Evolutionary conservation across 2,329 filamentous ascomycete species (phyloP).

Genomic region (Trichoderma sp.): DNA sequence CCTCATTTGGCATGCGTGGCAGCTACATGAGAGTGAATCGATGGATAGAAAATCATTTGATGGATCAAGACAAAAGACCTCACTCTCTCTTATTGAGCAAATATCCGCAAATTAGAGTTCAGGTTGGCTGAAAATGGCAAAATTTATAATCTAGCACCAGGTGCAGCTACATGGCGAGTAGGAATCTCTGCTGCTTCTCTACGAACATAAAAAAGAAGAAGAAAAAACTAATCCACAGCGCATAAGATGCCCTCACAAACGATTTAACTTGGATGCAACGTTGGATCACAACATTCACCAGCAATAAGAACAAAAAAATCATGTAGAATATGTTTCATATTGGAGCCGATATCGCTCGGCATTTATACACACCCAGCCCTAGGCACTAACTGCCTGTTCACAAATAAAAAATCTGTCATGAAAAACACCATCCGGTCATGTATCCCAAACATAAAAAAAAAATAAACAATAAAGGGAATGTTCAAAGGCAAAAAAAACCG

Average conservation of each 20-base stretch:
- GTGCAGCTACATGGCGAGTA: too few relatives aligned
- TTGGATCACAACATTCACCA: neutral
- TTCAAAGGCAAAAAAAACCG: neutral
- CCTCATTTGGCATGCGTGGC: neutral
- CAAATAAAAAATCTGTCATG: neutral
- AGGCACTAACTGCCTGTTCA: neutral
- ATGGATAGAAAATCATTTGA: neutral
- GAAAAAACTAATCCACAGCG: neutral
- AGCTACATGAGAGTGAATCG: neutral
- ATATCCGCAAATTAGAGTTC: too few relatives aligned
- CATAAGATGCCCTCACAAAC: neutral
- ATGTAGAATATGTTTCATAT: slow-evolving; percentile 8
- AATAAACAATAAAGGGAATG: neutral
- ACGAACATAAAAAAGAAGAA: too few relatives aligned
- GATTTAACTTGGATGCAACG: neutral
- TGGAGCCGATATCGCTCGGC: slow-evolving; percentile 3
- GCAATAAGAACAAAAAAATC: neutral
- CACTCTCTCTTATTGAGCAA: too few relatives aligned
- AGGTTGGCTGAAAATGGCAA: too few relatives aligned
- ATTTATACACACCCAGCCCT: neutral
- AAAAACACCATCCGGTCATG: neutral
- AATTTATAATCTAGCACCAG: too few relatives aligned
- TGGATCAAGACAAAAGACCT: too few relatives aligned
- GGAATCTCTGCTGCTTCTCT: too few relatives aligned
- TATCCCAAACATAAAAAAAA: neutral